Percentiles rank a stretch among this genome's conserved stretches.
phyloP scores from a whole-genome alignment of 768 basidiomycete species.

The Sutorius australiensis region DNA sequence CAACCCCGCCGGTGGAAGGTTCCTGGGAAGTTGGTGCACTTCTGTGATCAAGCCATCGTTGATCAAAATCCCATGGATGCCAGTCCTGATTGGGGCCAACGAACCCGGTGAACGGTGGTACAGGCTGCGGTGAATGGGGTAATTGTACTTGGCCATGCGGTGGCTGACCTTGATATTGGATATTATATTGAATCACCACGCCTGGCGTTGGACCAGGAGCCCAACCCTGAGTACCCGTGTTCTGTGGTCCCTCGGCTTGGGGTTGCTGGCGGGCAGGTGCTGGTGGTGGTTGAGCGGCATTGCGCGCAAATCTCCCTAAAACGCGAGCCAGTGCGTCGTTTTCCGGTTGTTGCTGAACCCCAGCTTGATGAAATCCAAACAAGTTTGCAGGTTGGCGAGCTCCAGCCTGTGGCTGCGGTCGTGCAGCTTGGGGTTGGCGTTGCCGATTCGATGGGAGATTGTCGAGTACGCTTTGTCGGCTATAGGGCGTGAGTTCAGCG shows the following conservation, averaged over 20 bases:
- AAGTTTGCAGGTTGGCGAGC: constrained; percentile 32
- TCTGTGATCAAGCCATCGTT: constrained; percentile 27
- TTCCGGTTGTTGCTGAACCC: constrained; percentile 34
- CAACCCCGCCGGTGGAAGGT: constrained; percentile 1
- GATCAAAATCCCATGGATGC: constrained; percentile 56
- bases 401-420: constrained; percentile 26
- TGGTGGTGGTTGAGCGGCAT: constrained; percentile 42
- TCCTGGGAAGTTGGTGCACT: constrained; percentile 5
- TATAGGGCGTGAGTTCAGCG: constrained; percentile 24
- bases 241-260: constrained; percentile 32
- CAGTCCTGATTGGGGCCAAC: constrained; percentile 61
- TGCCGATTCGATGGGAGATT: constrained; percentile 34
- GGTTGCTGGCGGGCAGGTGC: constrained; percentile 29
- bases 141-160: constrained; percentile 32
- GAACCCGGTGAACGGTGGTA: constrained; percentile 61
- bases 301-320: constrained; percentile 53
- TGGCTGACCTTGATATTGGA: constrained; percentile 50
- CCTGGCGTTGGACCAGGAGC: constrained; percentile 38
- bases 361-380: constrained; percentile 26
- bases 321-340: constrained; percentile 37
- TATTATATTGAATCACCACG: constrained; percentile 61
- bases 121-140: constrained; percentile 33
- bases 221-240: constrained; percentile 34
- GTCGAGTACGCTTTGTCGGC: constrained; percentile 77
- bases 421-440: constrained; percentile 25